Conservation (phyloP, 164 flowering plant species). For the Chimonanthus salicifolius region DNA sequence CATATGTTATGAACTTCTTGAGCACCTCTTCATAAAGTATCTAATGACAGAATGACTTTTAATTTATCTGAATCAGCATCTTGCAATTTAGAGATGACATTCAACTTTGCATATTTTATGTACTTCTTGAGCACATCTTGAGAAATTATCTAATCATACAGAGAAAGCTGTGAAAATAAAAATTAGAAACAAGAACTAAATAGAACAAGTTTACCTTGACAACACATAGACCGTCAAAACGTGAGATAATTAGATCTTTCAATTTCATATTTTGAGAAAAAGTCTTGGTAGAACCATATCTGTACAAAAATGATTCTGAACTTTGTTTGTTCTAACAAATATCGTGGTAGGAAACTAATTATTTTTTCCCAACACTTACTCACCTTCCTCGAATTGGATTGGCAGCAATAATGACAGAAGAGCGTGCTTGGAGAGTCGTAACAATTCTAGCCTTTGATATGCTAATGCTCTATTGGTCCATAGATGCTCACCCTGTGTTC, state of each 20-base stretch:
- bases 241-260: constrained; percentile 95
- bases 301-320: constrained; percentile 23
- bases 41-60: too few species aligned
- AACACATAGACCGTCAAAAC: constrained; percentile 91
- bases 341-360: not conserved
- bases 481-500: constrained; percentile 86
- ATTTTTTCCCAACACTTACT: not conserved
- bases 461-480: constrained; percentile 99
- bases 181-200: not conserved
- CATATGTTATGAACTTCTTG: constrained; percentile 87
- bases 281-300: constrained; percentile 90
- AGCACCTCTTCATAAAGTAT: constrained; percentile 24
- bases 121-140: constrained; percentile 94
- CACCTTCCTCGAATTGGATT: constrained; percentile 97
- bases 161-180: not conserved
- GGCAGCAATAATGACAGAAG: constrained; percentile 99
- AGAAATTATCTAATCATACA: constrained; percentile 55
- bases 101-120: constrained; percentile 86
- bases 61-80: constrained; percentile 86
- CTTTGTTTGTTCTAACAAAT: not conserved
- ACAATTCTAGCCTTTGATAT: constrained; percentile 97
- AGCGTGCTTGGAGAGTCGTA: constrained; percentile 97
- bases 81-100: constrained; percentile 87
- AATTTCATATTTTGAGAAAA: constrained; percentile 89
- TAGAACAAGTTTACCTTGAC: constrained; percentile 62